Evolutionary conservation across 83 land plant genomes (phyloP).

Genomic region (Picea engelmannii): DNA sequence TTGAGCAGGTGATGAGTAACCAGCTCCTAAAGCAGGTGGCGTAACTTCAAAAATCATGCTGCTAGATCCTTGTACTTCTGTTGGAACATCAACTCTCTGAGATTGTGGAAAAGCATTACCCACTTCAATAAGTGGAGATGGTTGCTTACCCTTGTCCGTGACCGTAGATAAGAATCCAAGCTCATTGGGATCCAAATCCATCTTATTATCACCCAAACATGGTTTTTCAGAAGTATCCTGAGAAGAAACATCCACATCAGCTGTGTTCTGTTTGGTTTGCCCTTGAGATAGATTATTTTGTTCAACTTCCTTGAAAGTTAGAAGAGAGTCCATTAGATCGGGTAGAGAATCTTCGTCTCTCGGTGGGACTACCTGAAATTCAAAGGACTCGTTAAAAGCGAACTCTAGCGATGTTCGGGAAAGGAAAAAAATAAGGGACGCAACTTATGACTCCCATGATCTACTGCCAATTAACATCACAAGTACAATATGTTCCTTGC

Average conservation of each 20-base stretch:
- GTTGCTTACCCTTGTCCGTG: background rate
- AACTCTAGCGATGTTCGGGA: background rate
- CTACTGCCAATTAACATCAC: background rate
- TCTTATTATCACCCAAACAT: background rate
- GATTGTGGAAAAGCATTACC: background rate
- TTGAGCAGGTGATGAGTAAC: background rate
- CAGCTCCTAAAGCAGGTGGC: background rate
- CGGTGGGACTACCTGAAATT: constrained; percentile 13
- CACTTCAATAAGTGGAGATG: background rate
- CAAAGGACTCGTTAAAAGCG: background rate
- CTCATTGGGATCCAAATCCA: background rate
- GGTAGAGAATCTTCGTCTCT: background rate
- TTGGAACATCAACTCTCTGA: background rate
- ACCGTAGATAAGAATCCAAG: constrained; percentile 6
- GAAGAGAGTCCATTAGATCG: constrained; percentile 1
- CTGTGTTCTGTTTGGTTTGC: background rate
- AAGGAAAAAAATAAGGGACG: background rate
- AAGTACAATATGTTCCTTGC: background rate
- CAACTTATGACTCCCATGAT: background rate
- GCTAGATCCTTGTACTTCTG: background rate
- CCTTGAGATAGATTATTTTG: constrained; percentile 4
- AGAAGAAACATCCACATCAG: background rate
- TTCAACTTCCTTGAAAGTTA: background rate
- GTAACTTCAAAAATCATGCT: background rate
- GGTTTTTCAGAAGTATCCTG: background rate